A percentile compares a stretch with the other conserved stretches of the same genome.
Evolutionary conservation across 2,329 filamentous ascomycete species (phyloP).

Genomic region (Cucurbitaria berberidis): DNA sequence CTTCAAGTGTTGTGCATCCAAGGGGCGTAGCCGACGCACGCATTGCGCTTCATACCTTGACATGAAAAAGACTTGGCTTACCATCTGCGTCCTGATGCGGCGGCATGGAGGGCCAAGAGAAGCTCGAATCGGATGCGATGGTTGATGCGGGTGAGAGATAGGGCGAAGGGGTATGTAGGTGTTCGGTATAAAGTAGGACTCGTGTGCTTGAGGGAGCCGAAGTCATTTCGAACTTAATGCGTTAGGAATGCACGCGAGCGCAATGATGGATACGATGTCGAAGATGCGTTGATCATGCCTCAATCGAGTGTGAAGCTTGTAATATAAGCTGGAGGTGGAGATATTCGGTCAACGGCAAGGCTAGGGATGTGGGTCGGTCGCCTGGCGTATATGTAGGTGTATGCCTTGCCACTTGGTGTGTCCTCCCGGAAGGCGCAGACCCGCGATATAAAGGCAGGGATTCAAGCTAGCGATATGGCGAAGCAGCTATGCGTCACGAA

Average conservation of each 20-base stretch:
- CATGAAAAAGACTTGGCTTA: constrained; percentile 25
- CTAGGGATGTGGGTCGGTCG: constrained; percentile 26
- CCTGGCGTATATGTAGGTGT: constrained; percentile 18
- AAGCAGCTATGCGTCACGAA: constrained; percentile 25
- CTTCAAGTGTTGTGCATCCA: background rate
- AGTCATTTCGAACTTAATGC: constrained; percentile 23
- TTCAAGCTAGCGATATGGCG: constrained; percentile 8
- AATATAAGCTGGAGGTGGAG: constrained; percentile 1
- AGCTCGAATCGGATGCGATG: constrained; percentile 25
- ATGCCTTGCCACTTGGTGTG: constrained; percentile 6
- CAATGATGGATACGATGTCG: constrained; percentile 4
- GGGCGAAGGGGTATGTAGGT: constrained; percentile 20
- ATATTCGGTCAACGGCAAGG: constrained; percentile 30
- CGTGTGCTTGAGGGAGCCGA: constrained; percentile 30
- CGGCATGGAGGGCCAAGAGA: constrained; percentile 30
- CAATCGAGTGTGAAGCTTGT: constrained; percentile 1
- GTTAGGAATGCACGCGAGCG: constrained; percentile 4
- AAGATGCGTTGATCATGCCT: constrained; percentile 13
- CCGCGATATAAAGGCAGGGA: constrained; percentile 6
- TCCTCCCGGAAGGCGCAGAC: constrained; percentile 15
- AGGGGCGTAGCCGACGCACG: background rate
- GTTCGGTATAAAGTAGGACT: constrained; percentile 32
- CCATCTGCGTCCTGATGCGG: constrained; percentile 27
- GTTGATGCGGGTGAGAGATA: constrained; percentile 33
- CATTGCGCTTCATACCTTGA: constrained; percentile 2